Conservation (phyloP, 2,329 filamentous ascomycete genomes). For the Hyphodiscus sp. region DNA sequence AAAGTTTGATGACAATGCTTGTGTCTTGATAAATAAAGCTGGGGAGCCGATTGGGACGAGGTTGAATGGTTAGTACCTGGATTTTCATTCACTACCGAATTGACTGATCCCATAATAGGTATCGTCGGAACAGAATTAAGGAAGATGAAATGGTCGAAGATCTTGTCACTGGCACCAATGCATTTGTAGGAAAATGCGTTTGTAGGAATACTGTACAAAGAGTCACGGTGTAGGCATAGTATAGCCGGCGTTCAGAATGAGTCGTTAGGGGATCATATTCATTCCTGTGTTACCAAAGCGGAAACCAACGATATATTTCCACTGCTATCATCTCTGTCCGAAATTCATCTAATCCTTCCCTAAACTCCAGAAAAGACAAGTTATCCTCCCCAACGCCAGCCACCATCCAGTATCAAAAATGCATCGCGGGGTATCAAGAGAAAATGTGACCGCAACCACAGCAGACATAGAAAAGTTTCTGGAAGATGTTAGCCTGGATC, state of each 20-base stretch:
- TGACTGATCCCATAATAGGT: slow-evolving; percentile 38
- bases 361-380: slow-evolving; percentile 3
- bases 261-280: slow-evolving; percentile 1
- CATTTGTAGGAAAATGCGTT: slow-evolving; percentile 65
- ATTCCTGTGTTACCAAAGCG: neutral
- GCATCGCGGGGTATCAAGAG: slow-evolving; percentile 33
- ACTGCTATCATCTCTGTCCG: neutral
- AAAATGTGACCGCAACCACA: slow-evolving; percentile 90
- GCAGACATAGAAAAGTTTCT: slow-evolving; percentile 95
- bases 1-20: slow-evolving; percentile 96
- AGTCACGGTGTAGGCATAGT: slow-evolving; percentile 20
- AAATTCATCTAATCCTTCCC: neutral
- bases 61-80: slow-evolving; percentile 60
- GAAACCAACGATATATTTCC: slow-evolving; percentile 13
- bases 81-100: neutral
- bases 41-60: slow-evolving; percentile 92
- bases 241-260: slow-evolving; percentile 17
- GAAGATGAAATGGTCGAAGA: slow-evolving; percentile 96
- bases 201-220: slow-evolving; percentile 38
- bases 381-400: slow-evolving; percentile 9
- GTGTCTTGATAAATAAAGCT: slow-evolving; percentile 92
- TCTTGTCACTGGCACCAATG: slow-evolving; percentile 87
- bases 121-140: slow-evolving; percentile 86
- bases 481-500: slow-evolving; percentile 21
- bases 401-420: slow-evolving; percentile 4